Evolutionary conservation across 305 asterid species (phyloP), one percentile per base, ranked within the genome.

Genomic region (Ajuga reptans): DNA sequence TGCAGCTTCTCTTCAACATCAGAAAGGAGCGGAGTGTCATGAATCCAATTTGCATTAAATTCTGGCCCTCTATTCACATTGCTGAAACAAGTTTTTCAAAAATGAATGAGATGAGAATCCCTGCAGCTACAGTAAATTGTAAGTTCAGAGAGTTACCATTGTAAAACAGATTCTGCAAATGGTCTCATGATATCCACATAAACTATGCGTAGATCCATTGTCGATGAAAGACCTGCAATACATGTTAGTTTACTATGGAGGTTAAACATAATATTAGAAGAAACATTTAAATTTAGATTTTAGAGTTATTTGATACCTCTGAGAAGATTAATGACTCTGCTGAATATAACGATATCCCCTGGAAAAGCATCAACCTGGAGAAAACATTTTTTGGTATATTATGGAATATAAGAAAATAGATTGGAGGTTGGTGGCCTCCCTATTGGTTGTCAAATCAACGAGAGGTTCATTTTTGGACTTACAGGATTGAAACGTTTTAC

Each of bases 311-410:
- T 21, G 66, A 78, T 74, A 90, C 99, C 99, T 87, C 99, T 83
- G 52, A 93, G 96, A 73, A 93, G 95, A 85, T 93, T 93, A 82
- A 93, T 81, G 70, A 93, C 97, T 73, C 99, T 85, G 68, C 92
- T 74, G 81, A 93, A 93, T 82, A 93, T 93, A 77, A 93, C 88
- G 74, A 91, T 89, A 80, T 93, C 99, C 66, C 99, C 96, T n/a
- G 99, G 99, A 78, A 93, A 93, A 80, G 99, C 99, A 85, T 93
- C 97, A 70, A 93, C 89, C 99, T 93, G 89, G 72, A 75, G 55
- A 79, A 58, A 53, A 64, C 36, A 68, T 9, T 54, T 31, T 59
- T 50, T 52, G 46, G 65, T 17, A 56, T 73, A 16, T 51, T 39
- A 21, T 49, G 36, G 46, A 51, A 56, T 53, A 51, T 15, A 21